Evolutionary conservation across 148 eudicot species (phyloP).

Genomic region (Rhododendron simsii): DNA sequence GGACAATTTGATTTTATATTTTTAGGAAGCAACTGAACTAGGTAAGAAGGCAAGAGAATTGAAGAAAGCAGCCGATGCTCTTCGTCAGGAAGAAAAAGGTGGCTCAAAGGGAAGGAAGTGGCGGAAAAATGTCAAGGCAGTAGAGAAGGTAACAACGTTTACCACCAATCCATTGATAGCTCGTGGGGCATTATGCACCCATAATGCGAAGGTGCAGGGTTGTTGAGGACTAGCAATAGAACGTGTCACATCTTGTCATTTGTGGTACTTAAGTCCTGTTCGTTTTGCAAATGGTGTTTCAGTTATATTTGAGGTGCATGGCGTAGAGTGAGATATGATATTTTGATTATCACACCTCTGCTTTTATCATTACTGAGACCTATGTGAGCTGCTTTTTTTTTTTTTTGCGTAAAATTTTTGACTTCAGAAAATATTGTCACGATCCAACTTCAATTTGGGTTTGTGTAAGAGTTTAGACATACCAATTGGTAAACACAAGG

Average conservation of each 20-base stretch:
- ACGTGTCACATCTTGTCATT: not conserved
- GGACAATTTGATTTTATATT: slow-evolving; percentile 1
- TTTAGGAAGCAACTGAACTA: slow-evolving; percentile 96
- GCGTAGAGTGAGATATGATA: not conserved
- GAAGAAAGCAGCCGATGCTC: slow-evolving; percentile 90
- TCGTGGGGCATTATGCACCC: not conserved
- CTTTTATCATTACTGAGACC: not conserved
- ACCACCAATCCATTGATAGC: not conserved
- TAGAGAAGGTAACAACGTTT: slow-evolving; percentile 62
- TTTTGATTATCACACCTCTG: not conserved
- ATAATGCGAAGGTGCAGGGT: not conserved
- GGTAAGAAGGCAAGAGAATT: slow-evolving; percentile 91
- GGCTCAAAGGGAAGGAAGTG: slow-evolving; percentile 95
- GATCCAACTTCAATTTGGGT: not conserved
- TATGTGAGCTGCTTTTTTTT: not conserved
- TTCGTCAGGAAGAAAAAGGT: slow-evolving; percentile 91
- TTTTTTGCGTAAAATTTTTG: not conserved
- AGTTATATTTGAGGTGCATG: not conserved
- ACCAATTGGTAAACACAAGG: not conserved
- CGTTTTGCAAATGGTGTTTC: not conserved
- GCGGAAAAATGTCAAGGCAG: slow-evolving; percentile 95
- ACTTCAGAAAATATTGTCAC: not conserved
- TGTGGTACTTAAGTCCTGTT: not conserved
- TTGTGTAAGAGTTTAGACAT: not conserved
- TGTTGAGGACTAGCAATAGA: not conserved